Conservation (phyloP, 306 rosid species). For the Castanea crenata region DNA sequence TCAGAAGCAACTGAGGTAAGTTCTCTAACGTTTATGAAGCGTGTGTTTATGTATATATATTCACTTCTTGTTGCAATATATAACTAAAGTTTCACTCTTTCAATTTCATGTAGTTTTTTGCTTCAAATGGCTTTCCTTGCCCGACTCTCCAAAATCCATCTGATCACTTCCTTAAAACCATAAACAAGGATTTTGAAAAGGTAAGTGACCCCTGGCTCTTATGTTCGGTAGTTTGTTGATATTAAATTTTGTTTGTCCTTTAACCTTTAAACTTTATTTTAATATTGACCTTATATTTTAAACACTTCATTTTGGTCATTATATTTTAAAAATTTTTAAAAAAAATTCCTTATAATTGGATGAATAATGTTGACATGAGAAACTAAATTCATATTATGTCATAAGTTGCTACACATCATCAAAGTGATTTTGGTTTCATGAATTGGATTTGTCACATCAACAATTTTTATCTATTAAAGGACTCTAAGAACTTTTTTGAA, state of each 20-base stretch:
- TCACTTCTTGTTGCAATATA: neutral
- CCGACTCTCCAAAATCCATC: slow-evolving; percentile 64
- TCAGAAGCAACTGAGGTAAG: slow-evolving; percentile 53
- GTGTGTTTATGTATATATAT: too few species aligned
- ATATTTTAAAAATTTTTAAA: too few species aligned
- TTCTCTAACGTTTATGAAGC: too few species aligned
- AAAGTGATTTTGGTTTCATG: neutral
- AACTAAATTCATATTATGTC: too few species aligned
- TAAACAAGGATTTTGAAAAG: slow-evolving; percentile 70
- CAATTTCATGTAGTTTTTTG: slow-evolving; percentile 47
- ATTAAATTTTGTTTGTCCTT: neutral
- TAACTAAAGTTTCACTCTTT: neutral
- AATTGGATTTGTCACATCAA: neutral
- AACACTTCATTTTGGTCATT: neutral
- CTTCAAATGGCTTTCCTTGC: slow-evolving; percentile 66
- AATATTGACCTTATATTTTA: too few species aligned
- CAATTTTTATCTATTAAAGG: neutral
- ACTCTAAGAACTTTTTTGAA: too few species aligned
- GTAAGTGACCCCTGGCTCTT: slow-evolving; percentile 16
- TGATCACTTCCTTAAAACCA: slow-evolving; percentile 62
- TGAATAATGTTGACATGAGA: too few species aligned
- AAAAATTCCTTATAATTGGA: too few species aligned
- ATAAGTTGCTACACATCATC: neutral
- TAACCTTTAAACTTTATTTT: too few species aligned
- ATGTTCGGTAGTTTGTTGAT: neutral